A percentile compares a stretch with the other conserved stretches of the same genome.
Conservation (phyloP, 2,329 filamentous ascomycete genomes). For the Aspergillus pseudoterreus region DNA sequence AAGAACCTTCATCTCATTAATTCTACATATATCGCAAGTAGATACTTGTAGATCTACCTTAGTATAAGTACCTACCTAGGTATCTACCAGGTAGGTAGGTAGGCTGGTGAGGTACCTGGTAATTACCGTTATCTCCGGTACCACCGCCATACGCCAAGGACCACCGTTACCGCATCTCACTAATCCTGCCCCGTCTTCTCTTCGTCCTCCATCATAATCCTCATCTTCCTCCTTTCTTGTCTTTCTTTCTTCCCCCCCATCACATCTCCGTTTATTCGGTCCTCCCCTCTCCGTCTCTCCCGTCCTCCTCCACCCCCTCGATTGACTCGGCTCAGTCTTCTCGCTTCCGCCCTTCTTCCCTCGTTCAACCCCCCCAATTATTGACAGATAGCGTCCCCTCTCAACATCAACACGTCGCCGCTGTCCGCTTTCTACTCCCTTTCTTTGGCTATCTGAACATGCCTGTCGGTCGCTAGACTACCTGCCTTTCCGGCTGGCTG, state of each 20-base stretch:
- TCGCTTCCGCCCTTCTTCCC: background rate
- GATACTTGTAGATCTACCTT: no score
- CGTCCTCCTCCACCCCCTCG: background rate
- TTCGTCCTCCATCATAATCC: background rate
- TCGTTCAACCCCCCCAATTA: background rate
- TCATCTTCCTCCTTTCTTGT: background rate
- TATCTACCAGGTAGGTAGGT: no score
- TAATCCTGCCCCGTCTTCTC: background rate
- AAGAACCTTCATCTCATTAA: no score
- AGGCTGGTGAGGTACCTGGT: no score
- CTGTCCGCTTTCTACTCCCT: conserved; percentile 1
- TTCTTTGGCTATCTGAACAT: conserved; percentile 17
- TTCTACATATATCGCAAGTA: no score
- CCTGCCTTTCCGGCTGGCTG: conserved; percentile 21
- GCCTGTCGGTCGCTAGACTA: conserved; percentile 21
- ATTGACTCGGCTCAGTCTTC: background rate
- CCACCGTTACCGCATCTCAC: background rate
- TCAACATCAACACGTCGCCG: conserved; percentile 8
- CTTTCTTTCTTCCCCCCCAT: conserved; percentile 10
- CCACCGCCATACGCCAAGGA: background rate
- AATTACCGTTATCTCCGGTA: no score
- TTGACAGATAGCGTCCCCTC: background rate
- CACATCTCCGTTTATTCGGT: conserved; percentile 9
- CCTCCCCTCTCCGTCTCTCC: conserved; percentile 8
- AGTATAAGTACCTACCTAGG: no score